Conservation (phyloP, 805 yeast species). For the Grigorovia humatica region DNA sequence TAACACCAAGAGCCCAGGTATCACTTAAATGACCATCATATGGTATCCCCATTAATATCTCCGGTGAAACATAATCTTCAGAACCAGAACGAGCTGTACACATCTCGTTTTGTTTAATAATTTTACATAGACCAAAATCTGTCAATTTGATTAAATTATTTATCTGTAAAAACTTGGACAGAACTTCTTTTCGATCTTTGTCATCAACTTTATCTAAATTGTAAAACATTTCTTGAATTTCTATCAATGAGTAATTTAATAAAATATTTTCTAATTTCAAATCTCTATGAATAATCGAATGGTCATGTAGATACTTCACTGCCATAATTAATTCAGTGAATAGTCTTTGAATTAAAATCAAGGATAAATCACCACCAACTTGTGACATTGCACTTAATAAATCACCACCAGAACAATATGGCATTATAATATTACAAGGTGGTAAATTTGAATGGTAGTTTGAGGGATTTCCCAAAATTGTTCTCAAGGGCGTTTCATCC, state of each 20-base stretch:
- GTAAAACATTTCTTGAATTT: conserved; percentile 12
- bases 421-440: conserved; percentile 47
- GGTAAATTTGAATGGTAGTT: conserved; percentile 11
- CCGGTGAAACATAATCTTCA: conserved; percentile 95
- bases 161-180: background rate
- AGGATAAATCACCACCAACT: conserved; percentile 32
- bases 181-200: background rate
- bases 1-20: conserved; percentile 90
- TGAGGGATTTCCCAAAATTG: conserved; percentile 17
- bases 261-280: conserved; percentile 79
- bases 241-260: conserved; percentile 33
- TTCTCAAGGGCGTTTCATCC: conserved; percentile 21
- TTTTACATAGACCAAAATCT: conserved; percentile 83
- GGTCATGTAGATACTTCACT: conserved; percentile 57
- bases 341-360: conserved; percentile 46
- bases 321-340: conserved; percentile 65
- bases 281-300: conserved; percentile 77
- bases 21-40: conserved; percentile 90
- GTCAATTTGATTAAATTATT: conserved; percentile 48
- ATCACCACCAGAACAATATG: conserved; percentile 80
- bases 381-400: conserved; percentile 51
- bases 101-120: conserved; percentile 48
- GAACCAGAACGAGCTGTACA: conserved; percentile 90
- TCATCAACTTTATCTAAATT: conserved; percentile 11
- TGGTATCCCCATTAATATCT: conserved; percentile 76